A percentile compares a stretch with the other conserved stretches of the same genome.
phyloP scores from a whole-genome alignment of 1,139 yeast species.

The Pichia terricola region DNA sequence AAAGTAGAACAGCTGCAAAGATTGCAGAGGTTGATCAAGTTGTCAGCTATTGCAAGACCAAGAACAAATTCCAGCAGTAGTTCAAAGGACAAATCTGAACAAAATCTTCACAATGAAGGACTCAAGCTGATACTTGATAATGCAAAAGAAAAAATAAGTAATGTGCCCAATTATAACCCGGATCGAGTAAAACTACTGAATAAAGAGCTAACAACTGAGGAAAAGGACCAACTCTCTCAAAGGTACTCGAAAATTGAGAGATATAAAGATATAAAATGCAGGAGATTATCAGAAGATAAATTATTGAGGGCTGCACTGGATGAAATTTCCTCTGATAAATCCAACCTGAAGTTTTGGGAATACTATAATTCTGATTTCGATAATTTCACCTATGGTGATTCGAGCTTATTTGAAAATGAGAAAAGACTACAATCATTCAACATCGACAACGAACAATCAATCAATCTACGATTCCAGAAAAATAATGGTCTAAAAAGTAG shows the following conservation, averaged over 20 bases:
- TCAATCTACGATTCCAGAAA: constrained; percentile 2
- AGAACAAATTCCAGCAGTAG: constrained; percentile 5
- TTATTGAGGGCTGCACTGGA: constrained; percentile 6
- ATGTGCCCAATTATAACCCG: constrained; percentile 13
- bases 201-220: not conserved
- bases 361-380: not conserved
- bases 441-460: not conserved
- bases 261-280: constrained; percentile 7
- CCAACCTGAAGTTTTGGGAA: constrained; percentile 3
- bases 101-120: not conserved
- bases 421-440: constrained; percentile 1
- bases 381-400: not conserved
- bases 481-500: not conserved
- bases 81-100: not conserved
- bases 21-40: constrained; percentile 8
- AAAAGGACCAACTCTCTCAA: not conserved
- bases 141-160: constrained; percentile 11
- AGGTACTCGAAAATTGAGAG: constrained; percentile 6
- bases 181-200: constrained; percentile 5
- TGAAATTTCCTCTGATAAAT: constrained; percentile 3
- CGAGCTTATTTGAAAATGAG: constrained; percentile 3
- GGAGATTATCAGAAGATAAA: constrained; percentile 9
- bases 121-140: constrained; percentile 1
- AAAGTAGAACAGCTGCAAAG: constrained; percentile 13
- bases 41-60: constrained; percentile 16